Base-by-base conservation (phyloP, 257 asterid species). In the Capsicum pubescens region DNA sequence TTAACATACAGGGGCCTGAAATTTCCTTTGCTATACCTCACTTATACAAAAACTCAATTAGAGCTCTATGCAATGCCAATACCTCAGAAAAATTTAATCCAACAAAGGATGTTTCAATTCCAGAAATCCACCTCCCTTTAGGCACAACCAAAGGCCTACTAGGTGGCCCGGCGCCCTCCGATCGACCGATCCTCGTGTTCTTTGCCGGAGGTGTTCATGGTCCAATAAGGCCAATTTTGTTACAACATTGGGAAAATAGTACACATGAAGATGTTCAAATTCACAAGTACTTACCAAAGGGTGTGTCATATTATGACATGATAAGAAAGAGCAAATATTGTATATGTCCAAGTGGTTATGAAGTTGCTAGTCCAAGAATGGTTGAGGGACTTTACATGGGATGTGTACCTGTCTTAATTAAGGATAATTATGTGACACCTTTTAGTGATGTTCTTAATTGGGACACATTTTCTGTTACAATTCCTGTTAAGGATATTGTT, bases 361-460 rank as follows among this genome's bases (percentile, higher is more conserved):
- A 95, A 89, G 98, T 95, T 9, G 98, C 98, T 0, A 95, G 97
- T 85, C 98, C 98, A 10, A 89, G 98, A 66, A 90, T 93, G 91
- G 98, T 95, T 15, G 98, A 95, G 88, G 98, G 96, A 7, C 90
- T 95, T 0, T 93, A 95, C 69, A 50, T 86, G 83, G 98, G 98
- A 2, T 93, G 98, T 80, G 98, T 95, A 0, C 97, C 98, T 3
- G 98, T 95, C 1, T 57, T 93, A 44, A 95, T 95, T 26, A 95
- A 93, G 89, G 97, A 93, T 48, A 84, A 86, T 4, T 95, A 95
- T 57, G 95, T 91, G 0, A 78, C 90, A 3, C 98, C 98, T 35
- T 95, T 93, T 83, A 87, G 97, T 59, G 98, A 95, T 50, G 97
- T 95, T 2, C 84, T 92, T 79, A 89, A 95, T 44, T 93, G 96